phyloP scores from a whole-genome alignment of 768 basidiomycete species.

The Lactarius trivialis region DNA sequence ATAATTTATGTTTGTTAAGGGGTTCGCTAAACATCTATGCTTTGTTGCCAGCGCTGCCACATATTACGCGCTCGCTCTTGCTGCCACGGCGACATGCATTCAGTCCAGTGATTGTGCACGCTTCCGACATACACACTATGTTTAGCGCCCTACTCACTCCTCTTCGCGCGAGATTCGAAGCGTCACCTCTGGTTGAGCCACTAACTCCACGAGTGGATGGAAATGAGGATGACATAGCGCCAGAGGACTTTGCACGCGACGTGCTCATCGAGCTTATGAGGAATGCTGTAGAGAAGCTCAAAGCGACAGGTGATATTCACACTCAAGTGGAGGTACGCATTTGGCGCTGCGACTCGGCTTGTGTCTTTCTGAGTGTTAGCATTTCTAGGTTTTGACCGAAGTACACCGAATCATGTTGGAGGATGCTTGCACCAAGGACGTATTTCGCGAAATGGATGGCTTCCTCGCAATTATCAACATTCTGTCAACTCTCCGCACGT shows the following conservation, averaged over 20 bases:
- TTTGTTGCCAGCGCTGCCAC: neutral
- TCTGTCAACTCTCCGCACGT: slow-evolving; percentile 50
- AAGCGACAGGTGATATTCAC: slow-evolving; percentile 42
- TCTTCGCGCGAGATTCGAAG: slow-evolving; percentile 31
- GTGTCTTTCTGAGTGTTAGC: slow-evolving; percentile 2
- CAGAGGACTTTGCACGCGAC: slow-evolving; percentile 70
- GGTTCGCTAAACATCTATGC: neutral
- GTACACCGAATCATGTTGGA: slow-evolving; percentile 63
- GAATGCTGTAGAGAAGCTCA: slow-evolving; percentile 62
- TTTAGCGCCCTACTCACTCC: slow-evolving; percentile 33
- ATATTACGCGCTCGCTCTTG: neutral
- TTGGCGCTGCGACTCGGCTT: neutral
- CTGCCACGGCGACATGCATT: slow-evolving; percentile 12
- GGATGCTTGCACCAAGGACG: slow-evolving; percentile 58
- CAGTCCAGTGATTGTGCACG: slow-evolving; percentile 1
- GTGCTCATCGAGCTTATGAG: slow-evolving; percentile 67
- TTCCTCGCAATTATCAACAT: slow-evolving; percentile 70
- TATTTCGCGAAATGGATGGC: slow-evolving; percentile 78
- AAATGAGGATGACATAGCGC: slow-evolving; percentile 37
- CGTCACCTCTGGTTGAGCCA: slow-evolving; percentile 15
- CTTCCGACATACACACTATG: slow-evolving; percentile 23
- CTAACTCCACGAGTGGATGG: slow-evolving; percentile 2
- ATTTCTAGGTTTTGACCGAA: slow-evolving; percentile 52
- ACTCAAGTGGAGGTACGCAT: slow-evolving; percentile 47
- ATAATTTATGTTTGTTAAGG: neutral